phyloP scores from a whole-genome alignment of 768 basidiomycete species.

The Leccinellum albellum region DNA sequence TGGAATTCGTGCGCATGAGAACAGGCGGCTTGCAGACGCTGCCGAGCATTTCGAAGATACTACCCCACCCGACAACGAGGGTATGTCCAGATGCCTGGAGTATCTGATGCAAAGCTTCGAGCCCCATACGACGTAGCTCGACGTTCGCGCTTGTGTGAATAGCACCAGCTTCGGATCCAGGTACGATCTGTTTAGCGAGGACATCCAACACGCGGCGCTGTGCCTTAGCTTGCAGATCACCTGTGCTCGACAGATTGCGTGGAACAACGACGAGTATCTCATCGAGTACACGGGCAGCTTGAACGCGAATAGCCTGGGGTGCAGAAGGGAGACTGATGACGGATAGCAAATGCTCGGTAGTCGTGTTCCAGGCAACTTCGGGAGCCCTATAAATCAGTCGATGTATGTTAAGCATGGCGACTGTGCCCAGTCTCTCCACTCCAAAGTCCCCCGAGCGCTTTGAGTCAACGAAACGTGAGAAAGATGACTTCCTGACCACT shows the following conservation, averaged over 20 bases:
- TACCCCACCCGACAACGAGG: slow-evolving; percentile 88
- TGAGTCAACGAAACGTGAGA: slow-evolving; percentile 1
- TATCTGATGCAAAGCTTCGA: slow-evolving; percentile 87
- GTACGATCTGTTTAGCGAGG: slow-evolving; percentile 74
- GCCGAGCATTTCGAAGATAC: slow-evolving; percentile 86
- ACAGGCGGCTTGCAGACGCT: slow-evolving; percentile 72
- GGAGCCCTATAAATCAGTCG: slow-evolving; percentile 82
- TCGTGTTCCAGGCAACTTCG: slow-evolving; percentile 79
- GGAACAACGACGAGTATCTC: slow-evolving; percentile 79
- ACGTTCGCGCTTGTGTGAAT: slow-evolving; percentile 49
- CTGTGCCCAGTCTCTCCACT: slow-evolving; percentile 78
- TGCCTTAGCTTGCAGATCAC: slow-evolving; percentile 62
- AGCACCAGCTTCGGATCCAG: slow-evolving; percentile 34
- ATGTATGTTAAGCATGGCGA: slow-evolving; percentile 79
- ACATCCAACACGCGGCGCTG: slow-evolving; percentile 86
- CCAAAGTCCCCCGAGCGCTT: slow-evolving; percentile 92
- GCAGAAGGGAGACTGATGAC: slow-evolving; percentile 68
- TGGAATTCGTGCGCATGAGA: slow-evolving; percentile 33
- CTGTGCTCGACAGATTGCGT: slow-evolving; percentile 57
- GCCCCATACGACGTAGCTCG: slow-evolving; percentile 82
- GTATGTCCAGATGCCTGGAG: slow-evolving; percentile 90
- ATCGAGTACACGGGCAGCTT: slow-evolving; percentile 84
- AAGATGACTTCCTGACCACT: background rate
- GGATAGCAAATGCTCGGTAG: slow-evolving; percentile 75
- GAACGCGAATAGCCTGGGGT: slow-evolving; percentile 75